phyloP scores from a whole-genome alignment of 2,329 filamentous ascomycete genomes.

The Periconia sp. region DNA sequence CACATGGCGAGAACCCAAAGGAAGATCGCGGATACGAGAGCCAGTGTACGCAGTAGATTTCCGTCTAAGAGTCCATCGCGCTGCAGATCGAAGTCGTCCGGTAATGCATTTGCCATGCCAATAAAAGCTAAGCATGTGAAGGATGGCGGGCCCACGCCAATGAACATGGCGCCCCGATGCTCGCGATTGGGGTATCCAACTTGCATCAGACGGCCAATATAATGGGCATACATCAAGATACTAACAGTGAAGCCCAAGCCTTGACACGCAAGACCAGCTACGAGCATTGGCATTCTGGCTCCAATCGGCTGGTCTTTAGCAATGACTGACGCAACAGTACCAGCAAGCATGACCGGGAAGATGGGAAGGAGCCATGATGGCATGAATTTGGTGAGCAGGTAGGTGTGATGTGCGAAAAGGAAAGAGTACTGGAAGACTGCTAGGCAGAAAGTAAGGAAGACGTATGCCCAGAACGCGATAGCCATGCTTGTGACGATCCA shows the following conservation, averaged over 20 bases:
- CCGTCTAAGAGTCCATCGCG: conserved; percentile 55
- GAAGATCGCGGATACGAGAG: conserved; percentile 60
- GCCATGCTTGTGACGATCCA: conserved; percentile 50
- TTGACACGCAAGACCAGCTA: conserved; percentile 71
- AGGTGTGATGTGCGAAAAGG: conserved; percentile 66
- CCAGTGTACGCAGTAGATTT: conserved; percentile 51
- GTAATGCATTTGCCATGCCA: conserved; percentile 66
- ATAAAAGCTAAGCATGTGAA: conserved; percentile 75
- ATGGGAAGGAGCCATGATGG: conserved; percentile 77
- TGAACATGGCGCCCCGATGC: conserved; percentile 73
- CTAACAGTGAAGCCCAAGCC: conserved; percentile 73
- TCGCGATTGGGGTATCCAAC: conserved; percentile 67
- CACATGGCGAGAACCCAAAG: conserved; percentile 69
- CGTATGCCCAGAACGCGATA: conserved; percentile 53
- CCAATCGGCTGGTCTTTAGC: conserved; percentile 64
- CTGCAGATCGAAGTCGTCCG: conserved; percentile 54
- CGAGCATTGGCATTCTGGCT: conserved; percentile 66
- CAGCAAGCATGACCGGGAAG: conserved; percentile 75
- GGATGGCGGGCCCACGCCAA: conserved; percentile 75
- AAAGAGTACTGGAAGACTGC: conserved; percentile 63
- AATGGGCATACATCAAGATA: conserved; percentile 74
- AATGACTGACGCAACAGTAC: conserved; percentile 73
- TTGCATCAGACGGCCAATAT: conserved; percentile 74
- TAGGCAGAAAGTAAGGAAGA: conserved; percentile 47
- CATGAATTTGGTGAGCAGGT: conserved; percentile 71